phyloP scores from a whole-genome alignment of 306 rosid genomes.

The Potentilla sterilis region DNA sequence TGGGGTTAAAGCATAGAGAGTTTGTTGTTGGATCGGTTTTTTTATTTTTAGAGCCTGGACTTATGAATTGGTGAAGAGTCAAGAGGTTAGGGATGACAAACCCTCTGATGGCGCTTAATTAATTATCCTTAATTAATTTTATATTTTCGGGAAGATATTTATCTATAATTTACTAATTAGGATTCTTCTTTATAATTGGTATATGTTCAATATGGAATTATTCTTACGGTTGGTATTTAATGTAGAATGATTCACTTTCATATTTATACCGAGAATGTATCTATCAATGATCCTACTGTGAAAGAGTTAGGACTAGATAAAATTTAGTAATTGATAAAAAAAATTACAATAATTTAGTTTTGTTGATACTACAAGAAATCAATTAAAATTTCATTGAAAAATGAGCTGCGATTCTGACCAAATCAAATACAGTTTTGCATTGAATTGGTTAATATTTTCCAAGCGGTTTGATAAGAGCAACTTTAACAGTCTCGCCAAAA shows the following conservation, averaged over 20 bases:
- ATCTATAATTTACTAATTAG: background rate
- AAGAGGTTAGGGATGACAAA: background rate
- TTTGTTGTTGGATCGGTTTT: background rate
- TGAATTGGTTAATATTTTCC: no score
- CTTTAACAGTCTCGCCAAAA: no score
- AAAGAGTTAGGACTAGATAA: background rate
- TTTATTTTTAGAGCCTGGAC: background rate
- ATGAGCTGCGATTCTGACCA: no score
- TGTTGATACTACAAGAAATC: no score
- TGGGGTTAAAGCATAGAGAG: background rate
- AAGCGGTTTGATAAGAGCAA: no score
- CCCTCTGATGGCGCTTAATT: background rate
- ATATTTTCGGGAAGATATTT: background rate
- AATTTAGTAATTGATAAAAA: no score
- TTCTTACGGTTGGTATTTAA: background rate
- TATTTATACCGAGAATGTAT: background rate
- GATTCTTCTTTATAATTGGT: no score
- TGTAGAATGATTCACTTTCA: background rate
- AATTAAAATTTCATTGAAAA: no score
- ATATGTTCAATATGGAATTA: no score
- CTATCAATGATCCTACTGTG: background rate
- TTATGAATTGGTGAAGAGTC: no score
- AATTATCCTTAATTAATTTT: background rate
- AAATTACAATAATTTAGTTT: no score
- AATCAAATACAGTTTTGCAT: no score